A percentile compares a stretch with the other conserved stretches of the same genome.
Evolutionary conservation across 768 basidiomycete species (phyloP).

Genomic region (Exsudoporus frostii): DNA sequence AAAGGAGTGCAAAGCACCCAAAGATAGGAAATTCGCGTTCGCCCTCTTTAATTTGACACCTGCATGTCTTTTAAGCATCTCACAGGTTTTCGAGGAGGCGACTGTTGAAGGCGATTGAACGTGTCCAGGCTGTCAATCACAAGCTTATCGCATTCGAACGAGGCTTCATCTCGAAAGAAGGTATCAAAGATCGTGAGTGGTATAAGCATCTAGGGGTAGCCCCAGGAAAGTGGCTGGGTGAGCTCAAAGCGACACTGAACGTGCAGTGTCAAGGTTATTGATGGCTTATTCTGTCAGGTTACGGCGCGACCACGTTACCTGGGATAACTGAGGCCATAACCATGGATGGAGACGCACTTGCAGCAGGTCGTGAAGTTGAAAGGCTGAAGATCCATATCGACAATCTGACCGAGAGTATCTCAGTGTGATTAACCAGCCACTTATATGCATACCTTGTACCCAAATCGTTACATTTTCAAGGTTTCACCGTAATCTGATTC

Average conservation of each 20-base stretch:
- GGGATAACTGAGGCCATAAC: slow-evolving; percentile 77
- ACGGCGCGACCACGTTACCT: slow-evolving; percentile 85
- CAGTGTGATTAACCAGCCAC: slow-evolving; percentile 7
- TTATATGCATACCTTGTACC: neutral
- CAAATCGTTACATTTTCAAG: neutral
- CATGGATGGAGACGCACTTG: slow-evolving; percentile 59
- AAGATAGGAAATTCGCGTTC: slow-evolving; percentile 11
- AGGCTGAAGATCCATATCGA: slow-evolving; percentile 55
- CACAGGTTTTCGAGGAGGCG: slow-evolving; percentile 24
- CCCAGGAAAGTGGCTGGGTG: slow-evolving; percentile 84
- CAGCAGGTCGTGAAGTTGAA: slow-evolving; percentile 61
- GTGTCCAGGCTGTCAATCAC: slow-evolving; percentile 59
- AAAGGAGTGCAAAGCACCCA: slow-evolving; percentile 18
- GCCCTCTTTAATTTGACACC: neutral
- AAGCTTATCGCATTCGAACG: slow-evolving; percentile 72
- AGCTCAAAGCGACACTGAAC: slow-evolving; percentile 16
- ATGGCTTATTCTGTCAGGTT: slow-evolving; percentile 44
- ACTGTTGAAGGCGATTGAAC: slow-evolving; percentile 57
- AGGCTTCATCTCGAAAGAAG: slow-evolving; percentile 79
- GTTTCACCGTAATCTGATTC: neutral
- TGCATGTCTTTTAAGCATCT: neutral
- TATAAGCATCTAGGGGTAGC: slow-evolving; percentile 88
- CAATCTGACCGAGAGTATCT: slow-evolving; percentile 39
- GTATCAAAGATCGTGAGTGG: slow-evolving; percentile 83
- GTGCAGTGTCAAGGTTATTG: neutral